phyloP scores from a whole-genome alignment of 192 early-diverging fungal species.

The Entomortierella beljakovae region DNA sequence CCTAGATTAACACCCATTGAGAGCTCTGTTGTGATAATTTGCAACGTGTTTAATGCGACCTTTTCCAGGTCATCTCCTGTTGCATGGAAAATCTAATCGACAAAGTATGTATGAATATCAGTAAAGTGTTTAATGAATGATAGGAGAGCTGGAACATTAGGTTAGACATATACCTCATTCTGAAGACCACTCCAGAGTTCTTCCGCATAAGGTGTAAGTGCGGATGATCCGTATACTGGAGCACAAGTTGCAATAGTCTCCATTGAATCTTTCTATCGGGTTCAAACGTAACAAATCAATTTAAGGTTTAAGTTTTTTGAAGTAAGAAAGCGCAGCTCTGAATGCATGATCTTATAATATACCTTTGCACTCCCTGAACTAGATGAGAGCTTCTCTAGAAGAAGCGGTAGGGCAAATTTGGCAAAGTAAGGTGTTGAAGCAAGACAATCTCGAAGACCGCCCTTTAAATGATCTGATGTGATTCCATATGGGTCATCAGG shows the following conservation, averaged over 20 bases:
- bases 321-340: constrained; percentile 5
- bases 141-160: neutral
- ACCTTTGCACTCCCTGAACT: constrained; percentile 90
- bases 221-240: constrained; percentile 77
- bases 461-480: constrained; percentile 91
- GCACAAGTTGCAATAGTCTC: constrained; percentile 87
- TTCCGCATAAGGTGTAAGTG: constrained; percentile 75
- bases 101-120: neutral
- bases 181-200: constrained; percentile 80
- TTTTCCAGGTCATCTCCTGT: constrained; percentile 75
- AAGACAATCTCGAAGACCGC: constrained; percentile 80
- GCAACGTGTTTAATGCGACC: constrained; percentile 72
- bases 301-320: constrained; percentile 27
- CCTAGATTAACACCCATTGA: constrained; percentile 62
- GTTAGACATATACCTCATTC: constrained; percentile 63
- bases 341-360: neutral
- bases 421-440: constrained; percentile 83
- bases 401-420: constrained; percentile 83
- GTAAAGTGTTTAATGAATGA: neutral
- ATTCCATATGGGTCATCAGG: constrained; percentile 96
- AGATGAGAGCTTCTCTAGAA: constrained; percentile 93
- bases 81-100: constrained; percentile 77
- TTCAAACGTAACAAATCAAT: constrained; percentile 15
- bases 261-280: constrained; percentile 84
- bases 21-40: constrained; percentile 72